Evolutionary conservation across 192 early-diverging fungal species (phyloP), one percentile per base, ranked within the genome.

Genomic region (Geranomyces variabilis): DNA sequence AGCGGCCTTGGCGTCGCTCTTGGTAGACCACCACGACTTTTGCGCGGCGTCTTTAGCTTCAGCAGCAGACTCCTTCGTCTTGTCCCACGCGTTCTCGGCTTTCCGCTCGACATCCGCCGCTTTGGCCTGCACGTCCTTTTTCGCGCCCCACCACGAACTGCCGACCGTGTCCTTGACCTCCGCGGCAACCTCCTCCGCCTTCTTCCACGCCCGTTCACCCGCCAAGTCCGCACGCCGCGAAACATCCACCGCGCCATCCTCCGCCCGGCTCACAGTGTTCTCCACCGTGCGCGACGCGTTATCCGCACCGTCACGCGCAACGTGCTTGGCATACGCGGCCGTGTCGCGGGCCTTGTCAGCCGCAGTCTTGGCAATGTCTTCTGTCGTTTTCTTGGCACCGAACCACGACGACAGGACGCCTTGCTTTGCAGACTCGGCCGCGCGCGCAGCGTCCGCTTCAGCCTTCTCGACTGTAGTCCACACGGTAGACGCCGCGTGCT

Each of bases 91-190:
- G 19, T 61, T 31, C 56, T 70, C 69, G 1, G 69, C 69, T 17
- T 55, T 67, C 12, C 24, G 46, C 34, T 51, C 47, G 34, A 34
- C 59, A 26, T 70, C 69, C 19, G 45, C 34, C 30, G 28, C 58
- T 19, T 34, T 33, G 12, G 63, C 43, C 57, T 70, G 17, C 26
- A 44, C 59, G 29, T 31, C 33, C 63, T 46, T 29, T 8, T 58
- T 70, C 29, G 58, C 55, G n/a, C 58, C 34, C 69, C 69, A 70
- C 69, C 69, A 70, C n/a, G 57, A 29, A 19, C 29, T n/a, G 17
- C 31, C 47, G 45, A 43, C 55, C 14, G 31, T 33, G 22, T 31
- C 26, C 59, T 70, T 67, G 63, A 31, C 53, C 31, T 58, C 49
- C 4, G 21, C 69, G 22, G 59, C 57, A 8, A 33, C 44, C 43